These are phyloP conservation scores for Coemansia sp. DNA, from an alignment of 192 early-diverging fungal genomes.

Conservation along the genomic window DNA sequence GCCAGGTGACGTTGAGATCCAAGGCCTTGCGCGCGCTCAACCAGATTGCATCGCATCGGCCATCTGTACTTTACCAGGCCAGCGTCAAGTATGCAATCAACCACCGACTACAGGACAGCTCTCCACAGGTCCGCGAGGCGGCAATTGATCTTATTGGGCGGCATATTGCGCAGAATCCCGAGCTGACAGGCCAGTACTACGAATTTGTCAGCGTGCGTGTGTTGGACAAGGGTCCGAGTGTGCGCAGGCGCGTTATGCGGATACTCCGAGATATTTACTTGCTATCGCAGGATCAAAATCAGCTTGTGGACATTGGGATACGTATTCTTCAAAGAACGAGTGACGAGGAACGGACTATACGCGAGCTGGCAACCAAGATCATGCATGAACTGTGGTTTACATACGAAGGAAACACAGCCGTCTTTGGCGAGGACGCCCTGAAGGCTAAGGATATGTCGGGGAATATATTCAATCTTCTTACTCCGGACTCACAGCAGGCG, in stretches of 20 bases:
- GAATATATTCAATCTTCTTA: slow-evolving; percentile 40
- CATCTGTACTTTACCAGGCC: slow-evolving; percentile 60
- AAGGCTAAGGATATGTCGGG: slow-evolving; percentile 10
- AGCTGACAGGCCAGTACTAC: slow-evolving; percentile 74
- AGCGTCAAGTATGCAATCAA: slow-evolving; percentile 71
- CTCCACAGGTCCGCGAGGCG: slow-evolving; percentile 84
- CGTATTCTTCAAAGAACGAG: slow-evolving; percentile 68
- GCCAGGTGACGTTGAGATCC: slow-evolving; percentile 68
- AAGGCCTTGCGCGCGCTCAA: slow-evolving; percentile 80
- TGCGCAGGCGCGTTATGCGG: slow-evolving; percentile 84
- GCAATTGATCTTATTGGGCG: slow-evolving; percentile 86
- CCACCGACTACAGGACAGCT: slow-evolving; percentile 75
- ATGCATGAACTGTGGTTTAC: slow-evolving; percentile 75
- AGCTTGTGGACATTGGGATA: slow-evolving; percentile 66
- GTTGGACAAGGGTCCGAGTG: slow-evolving; percentile 82
- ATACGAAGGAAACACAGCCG: slow-evolving; percentile 30
- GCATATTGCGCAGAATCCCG: slow-evolving; percentile 66
- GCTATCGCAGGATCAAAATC: slow-evolving; percentile 42
- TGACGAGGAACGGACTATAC: slow-evolving; percentile 63
- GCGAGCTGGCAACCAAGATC: slow-evolving; percentile 69
- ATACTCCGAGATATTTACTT: slow-evolving; percentile 74
- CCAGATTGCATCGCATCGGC: slow-evolving; percentile 68
- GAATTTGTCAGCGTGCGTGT: slow-evolving; percentile 75
- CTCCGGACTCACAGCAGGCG: slow-evolving; percentile 44
- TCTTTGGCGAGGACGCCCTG: slow-evolving; percentile 30